Evolutionary conservation across 1,284 basidiomycete species (phyloP), one percentile per base, ranked within the genome.

Genomic region (Rhodotorula sp.): DNA sequence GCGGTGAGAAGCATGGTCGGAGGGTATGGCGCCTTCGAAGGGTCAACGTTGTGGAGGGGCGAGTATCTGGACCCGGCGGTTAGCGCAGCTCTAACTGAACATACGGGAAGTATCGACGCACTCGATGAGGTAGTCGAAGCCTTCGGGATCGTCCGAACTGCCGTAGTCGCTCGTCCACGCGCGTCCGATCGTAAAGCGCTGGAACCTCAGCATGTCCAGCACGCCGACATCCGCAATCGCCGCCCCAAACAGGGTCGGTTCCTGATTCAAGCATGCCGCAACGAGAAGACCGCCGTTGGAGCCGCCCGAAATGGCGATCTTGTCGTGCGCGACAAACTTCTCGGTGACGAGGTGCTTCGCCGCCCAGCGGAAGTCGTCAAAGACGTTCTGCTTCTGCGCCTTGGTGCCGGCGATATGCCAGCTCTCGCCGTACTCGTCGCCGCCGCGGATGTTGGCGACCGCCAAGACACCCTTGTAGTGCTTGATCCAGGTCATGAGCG

Each of bases 281-380:
- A 92, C 86, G 39, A 92, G 84, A 9, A 93, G 82, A 85, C 89
- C 90, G 80, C 90, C 90, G 76, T 91, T 91, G 3, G 88, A 90
- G 1, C 84, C 88, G 29, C 82, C 82, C 64, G 88, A 90, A 66
- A 93, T 88, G 19, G 86, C 87, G 13, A 93, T 85, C 79, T 90
- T 90, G 22, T 88, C 89, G 34, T 85, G 83, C 8, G 85, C 86
- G 1, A 85, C 89, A 68, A 88, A 89, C 70, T 88, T 88, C 75
- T 89, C 84, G 70, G 88, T 82, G 24, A 90, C 86, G 32, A 94
- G 84, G 78, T 86, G 88, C 79, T 90, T 87, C 13, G 90, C 91
- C 4, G 89, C 86, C 70, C 55, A 89, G 87, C 67, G 69, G 47
- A 57, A 74, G 60, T 73, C 69, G 48, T 53, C 64, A 24, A 74